Conservation (phyloP, 2,329 filamentous ascomycete genomes). For the Neonectria hederae region DNA sequence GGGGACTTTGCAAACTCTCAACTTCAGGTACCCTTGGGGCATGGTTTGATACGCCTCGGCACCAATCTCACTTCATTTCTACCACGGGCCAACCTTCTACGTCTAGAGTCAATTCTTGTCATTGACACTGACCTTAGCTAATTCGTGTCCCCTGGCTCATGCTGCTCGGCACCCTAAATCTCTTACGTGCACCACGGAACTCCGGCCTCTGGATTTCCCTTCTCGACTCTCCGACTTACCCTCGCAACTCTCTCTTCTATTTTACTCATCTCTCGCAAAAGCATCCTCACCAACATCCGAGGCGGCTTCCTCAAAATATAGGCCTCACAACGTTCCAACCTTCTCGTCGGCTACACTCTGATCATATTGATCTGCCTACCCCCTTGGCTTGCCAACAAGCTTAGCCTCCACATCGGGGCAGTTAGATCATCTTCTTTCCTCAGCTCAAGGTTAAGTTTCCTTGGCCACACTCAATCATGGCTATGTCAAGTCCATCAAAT, state of each 20-base stretch:
- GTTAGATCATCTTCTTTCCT: slow-evolving; percentile 18
- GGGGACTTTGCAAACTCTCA: slow-evolving; percentile 16
- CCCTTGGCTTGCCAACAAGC: slow-evolving; percentile 14
- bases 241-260: not conserved
- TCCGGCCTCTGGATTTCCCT: not conserved
- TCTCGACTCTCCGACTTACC: slow-evolving; percentile 3
- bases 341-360: not conserved
- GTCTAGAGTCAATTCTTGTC: slow-evolving; percentile 7
- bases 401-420: slow-evolving; percentile 24
- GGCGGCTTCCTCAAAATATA: not conserved
- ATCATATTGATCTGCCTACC: slow-evolving; percentile 3
- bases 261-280: slow-evolving; percentile 1
- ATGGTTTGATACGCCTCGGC: slow-evolving; percentile 13
- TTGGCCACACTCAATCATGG: slow-evolving; percentile 28
- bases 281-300: not conserved
- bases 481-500: slow-evolving; percentile 42
- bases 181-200: slow-evolving; percentile 5
- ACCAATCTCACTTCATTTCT: slow-evolving; percentile 14
- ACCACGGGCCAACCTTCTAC: slow-evolving; percentile 1
- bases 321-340: not conserved
- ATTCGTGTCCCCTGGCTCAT: slow-evolving; percentile 1
- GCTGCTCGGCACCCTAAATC: slow-evolving; percentile 2
- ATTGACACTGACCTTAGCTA: not conserved
- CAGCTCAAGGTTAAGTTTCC: slow-evolving; percentile 27
- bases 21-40: not conserved